Conservation (phyloP, 2,329 filamentous ascomycete genomes). For the Esteya vermicola region DNA sequence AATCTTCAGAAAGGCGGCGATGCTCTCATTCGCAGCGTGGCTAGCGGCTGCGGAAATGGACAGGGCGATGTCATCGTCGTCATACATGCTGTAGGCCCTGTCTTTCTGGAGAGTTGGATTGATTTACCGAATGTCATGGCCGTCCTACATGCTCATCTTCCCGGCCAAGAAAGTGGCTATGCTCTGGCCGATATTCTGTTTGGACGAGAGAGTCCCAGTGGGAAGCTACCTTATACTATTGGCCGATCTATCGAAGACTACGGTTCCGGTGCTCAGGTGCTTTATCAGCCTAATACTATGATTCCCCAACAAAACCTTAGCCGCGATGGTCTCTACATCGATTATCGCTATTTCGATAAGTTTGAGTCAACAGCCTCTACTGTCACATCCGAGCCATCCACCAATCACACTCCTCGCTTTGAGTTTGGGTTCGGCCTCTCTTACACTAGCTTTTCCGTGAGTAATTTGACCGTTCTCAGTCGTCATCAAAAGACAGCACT, state of each 20-base stretch:
- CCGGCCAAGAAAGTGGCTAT: conserved; percentile 75
- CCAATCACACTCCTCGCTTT: conserved; percentile 59
- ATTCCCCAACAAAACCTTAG: conserved; percentile 70
- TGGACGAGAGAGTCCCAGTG: conserved; percentile 59
- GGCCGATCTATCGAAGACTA: conserved; percentile 63
- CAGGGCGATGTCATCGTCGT: conserved; percentile 64
- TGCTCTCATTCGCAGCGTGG: conserved; percentile 56
- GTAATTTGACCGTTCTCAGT: conserved; percentile 31
- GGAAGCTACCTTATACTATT: conserved; percentile 80
- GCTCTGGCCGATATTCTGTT: conserved; percentile 70
- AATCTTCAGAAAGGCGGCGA: conserved; percentile 67
- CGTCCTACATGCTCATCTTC: conserved; percentile 71
- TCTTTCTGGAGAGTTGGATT: conserved; percentile 69
- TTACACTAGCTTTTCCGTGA: conserved; percentile 60
- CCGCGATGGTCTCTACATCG: conserved; percentile 74
- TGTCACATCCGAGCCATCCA: no score
- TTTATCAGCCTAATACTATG: conserved; percentile 54
- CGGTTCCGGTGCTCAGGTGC: conserved; percentile 53
- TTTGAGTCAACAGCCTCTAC: no score
- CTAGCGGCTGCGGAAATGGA: conserved; percentile 48
- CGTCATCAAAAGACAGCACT: conserved; percentile 30
- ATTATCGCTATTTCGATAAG: conserved; percentile 83
- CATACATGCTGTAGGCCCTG: conserved; percentile 72
- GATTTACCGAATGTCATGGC: conserved; percentile 64
- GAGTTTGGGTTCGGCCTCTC: conserved; percentile 79